A percentile compares a stretch with the other conserved stretches of the same genome.
phyloP scores from a whole-genome alignment of 129 eudicot species.

The Flaveria ramosissima region DNA sequence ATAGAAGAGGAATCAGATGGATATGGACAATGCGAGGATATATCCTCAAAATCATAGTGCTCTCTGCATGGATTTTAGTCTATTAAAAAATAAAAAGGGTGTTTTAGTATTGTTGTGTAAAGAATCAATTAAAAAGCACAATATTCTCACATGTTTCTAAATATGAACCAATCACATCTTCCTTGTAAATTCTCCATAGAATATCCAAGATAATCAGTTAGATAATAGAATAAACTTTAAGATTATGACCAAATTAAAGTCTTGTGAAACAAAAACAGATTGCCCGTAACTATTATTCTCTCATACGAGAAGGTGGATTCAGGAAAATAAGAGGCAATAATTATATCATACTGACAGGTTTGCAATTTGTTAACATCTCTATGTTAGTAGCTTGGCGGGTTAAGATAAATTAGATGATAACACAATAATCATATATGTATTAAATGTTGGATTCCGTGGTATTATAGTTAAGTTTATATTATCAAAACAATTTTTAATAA shows the following conservation, averaged over 20 bases:
- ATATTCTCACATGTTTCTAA: slow-evolving; percentile 26
- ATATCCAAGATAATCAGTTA: slow-evolving; percentile 8
- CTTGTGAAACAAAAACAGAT: neutral
- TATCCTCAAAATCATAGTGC: neutral
- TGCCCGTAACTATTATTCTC: neutral
- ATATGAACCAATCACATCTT: slow-evolving; percentile 4
- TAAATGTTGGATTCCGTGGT: too few relatives aligned
- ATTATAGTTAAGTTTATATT: too few relatives aligned
- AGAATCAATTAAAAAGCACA: slow-evolving; percentile 14
- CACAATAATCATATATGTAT: too few relatives aligned
- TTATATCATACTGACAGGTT: neutral
- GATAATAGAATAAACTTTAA: neutral
- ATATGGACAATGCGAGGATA: too few relatives aligned
- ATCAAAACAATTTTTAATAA: too few relatives aligned
- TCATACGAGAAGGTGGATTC: neutral
- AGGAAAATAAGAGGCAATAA: neutral
- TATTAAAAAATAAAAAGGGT: too few relatives aligned
- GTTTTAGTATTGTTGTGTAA: too few relatives aligned
- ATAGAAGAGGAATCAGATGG: too few relatives aligned
- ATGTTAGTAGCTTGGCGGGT: too few relatives aligned
- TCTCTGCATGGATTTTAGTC: neutral
- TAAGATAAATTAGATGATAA: too few relatives aligned
- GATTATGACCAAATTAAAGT: neutral
- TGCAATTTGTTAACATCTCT: neutral
- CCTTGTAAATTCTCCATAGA: slow-evolving; percentile 21